Conservation (phyloP, 345 rosid genomes). For the Sapria himalayana region DNA sequence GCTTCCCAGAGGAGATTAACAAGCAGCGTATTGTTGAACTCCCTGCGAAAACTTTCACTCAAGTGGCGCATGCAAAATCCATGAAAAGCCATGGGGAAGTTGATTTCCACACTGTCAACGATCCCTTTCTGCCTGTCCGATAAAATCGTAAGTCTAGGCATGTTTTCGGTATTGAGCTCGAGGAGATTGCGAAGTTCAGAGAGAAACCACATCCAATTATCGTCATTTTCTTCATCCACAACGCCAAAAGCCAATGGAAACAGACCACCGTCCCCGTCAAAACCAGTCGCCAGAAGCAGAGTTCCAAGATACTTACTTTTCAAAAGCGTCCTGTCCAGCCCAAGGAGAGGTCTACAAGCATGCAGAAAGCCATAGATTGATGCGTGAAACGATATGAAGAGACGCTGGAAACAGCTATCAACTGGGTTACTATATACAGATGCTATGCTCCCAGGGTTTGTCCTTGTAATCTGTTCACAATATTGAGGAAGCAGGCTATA, state of each 20-base stretch:
- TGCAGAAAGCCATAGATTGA: constrained; percentile 87
- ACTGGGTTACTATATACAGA: constrained; percentile 57
- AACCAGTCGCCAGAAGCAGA: constrained; percentile 81
- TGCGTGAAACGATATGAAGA: constrained; percentile 92
- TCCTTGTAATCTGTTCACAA: constrained; percentile 75
- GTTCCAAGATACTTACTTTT: constrained; percentile 94
- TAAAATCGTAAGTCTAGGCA: constrained; percentile 89
- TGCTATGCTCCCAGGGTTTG: constrained; percentile 84
- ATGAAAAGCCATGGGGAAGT: constrained; percentile 91
- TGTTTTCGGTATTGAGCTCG: constrained; percentile 83
- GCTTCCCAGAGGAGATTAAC: constrained; percentile 92
- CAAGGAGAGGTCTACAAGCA: constrained; percentile 90
- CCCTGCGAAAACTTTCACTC: constrained; percentile 83
- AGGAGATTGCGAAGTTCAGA: constrained; percentile 85
- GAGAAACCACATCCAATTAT: constrained; percentile 98
- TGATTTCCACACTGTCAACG: constrained; percentile 78
- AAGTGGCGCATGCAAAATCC: constrained; percentile 95
- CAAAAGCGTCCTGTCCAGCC: constrained; percentile 63
- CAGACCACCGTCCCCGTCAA: constrained; percentile 87
- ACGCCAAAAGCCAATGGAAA: constrained; percentile 94
- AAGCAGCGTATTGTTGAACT: constrained; percentile 78
- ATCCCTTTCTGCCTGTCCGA: constrained; percentile 82
- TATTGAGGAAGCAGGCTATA: constrained; percentile 85
- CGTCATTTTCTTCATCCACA: constrained; percentile 88
- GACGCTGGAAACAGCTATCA: constrained; percentile 80